These are phyloP conservation scores for Rosa multiflora DNA, from an alignment of 306 rosid species.

Conservation along the genomic window DNA sequence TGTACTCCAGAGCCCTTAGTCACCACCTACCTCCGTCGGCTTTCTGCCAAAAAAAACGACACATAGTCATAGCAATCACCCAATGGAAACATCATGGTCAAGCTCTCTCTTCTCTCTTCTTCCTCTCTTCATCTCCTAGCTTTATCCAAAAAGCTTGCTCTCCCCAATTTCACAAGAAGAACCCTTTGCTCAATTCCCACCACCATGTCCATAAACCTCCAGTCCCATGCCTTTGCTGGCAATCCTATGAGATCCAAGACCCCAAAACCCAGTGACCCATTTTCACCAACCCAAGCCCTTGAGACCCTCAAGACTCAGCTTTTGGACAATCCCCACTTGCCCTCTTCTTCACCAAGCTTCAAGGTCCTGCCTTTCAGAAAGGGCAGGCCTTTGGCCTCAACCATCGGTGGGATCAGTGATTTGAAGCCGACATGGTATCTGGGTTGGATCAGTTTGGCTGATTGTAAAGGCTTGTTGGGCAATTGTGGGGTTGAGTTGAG, in stretches of 20 bases:
- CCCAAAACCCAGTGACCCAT: conserved; percentile 41
- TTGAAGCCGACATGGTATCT: conserved; percentile 58
- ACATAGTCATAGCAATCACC: conserved; percentile 13
- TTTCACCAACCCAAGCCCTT: conserved; percentile 59
- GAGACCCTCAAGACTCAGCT: conserved; percentile 60
- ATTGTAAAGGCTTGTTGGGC: conserved; percentile 40
- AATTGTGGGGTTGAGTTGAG: conserved; percentile 46
- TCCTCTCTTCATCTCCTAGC: conserved; percentile 22
- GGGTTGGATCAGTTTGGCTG: conserved; percentile 72
- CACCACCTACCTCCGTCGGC: conserved; percentile 18
- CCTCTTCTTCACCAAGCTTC: conserved; percentile 53
- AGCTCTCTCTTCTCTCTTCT: conserved; percentile 33
- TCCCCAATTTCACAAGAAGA: conserved; percentile 15
- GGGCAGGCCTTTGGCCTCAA: conserved; percentile 66
- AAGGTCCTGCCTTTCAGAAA: conserved; percentile 74
- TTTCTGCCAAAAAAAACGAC: background rate
- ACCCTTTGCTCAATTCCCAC: conserved; percentile 22
- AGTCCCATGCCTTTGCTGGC: conserved; percentile 62
- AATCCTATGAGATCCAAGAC: conserved; percentile 56
- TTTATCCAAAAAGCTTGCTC: conserved; percentile 16
- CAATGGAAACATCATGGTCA: conserved; percentile 28
- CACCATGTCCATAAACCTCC: conserved; percentile 56
- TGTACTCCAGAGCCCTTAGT: background rate
- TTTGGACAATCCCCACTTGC: conserved; percentile 24
- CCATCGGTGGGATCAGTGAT: conserved; percentile 26